Base-by-base conservation (phyloP, 768 basidiomycete species). In the Lentinula detonsa region DNA sequence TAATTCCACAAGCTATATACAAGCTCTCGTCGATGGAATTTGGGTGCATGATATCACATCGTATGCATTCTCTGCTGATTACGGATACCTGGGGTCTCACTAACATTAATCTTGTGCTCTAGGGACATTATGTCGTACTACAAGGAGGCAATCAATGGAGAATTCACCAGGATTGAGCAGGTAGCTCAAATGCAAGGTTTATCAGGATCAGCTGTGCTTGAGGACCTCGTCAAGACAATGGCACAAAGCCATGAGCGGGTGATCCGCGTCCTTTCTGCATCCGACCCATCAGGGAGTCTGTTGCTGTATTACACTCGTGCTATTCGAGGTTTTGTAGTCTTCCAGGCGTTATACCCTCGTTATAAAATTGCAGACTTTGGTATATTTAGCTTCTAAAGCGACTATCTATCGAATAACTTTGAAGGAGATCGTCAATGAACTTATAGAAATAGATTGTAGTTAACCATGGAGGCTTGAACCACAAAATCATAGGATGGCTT, bases 41-140 rank as follows among this genome's bases (percentile, higher is more conserved):
- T 40, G 46, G 4, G 18, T 64, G 21, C 60, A 64, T 10, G 37
- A 21, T 31, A 59, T 54, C 39, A 64, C 61, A 6, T 60, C 63
- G 61, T 61, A 35, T n/a, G 62, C 33, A 40, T 42, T 21, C 39
- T 4, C 33, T 28, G n/a, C 3, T n/a, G 15, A 34, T 46, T 33
- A 28, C 28, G 28, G 13, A n/a, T 2, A 33, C 18, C 8, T 15
- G 21, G 5, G 18, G 2, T 15, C 1, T 50, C 33, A 16, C 35
- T 21, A n/a, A 48, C 16, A 10, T 18, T 7, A n/a, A 28, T 40
- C 46, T 21, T 21, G 23, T 15, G 9, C 35, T 34, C 28, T 18
- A 64, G 63, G 1, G 63, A 64, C 15, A 64, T 64, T 42, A 55
- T 64, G 57, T 64, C 63, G 23, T 64, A 64, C 55, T 61, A 64